Evolutionary conservation across 441 rosid species (phyloP), one percentile per base, ranked within the genome.

Genomic region (Metrosideros polymorpha): DNA sequence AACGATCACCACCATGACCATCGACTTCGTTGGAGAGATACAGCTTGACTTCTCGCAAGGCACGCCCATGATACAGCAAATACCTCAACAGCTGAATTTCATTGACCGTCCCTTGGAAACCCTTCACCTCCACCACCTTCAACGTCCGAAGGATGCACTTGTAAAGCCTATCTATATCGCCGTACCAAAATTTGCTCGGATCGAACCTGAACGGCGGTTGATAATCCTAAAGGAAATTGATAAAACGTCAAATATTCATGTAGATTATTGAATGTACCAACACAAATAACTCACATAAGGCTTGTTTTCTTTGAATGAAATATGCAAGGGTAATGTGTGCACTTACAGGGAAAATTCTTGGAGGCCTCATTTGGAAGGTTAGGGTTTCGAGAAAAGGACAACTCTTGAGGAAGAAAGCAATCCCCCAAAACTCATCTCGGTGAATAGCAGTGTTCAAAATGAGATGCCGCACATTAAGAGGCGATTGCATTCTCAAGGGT

Each of bases 391-490:
- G 82, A 2, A 39, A 4, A 4, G 88, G 93, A 52, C 90, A 93
- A 27, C 93, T 92, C 6, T 83, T 17, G 1, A 94, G 71, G 88
- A 95, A 85, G 84, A 94, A 87, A 35, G 50, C 89, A 12, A 94
- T 86, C 9, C 95, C 97, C 43, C 84, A 83, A 32, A 87, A 87
- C 83, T 92, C 95, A 18, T 85, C 79, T 0, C 14, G 12, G 22
- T 94, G 93, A 87, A 92, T 3, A 30, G 86, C 84, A 1, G 90
- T 88, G 49, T 91, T 92, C 86, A 94, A 27, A 47, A 86, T 92
- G 29, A 95, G 84, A 88, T 91, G 90, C 29, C 86, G 83, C 12
- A 89, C 90, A 8, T 89, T 10, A 52, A 92, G 39, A 0, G 90
- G 86, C 32, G 18, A 8, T 56, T 71, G 85, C 56, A 86, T 14